phyloP scores from a whole-genome alignment of 805 yeast genomes.

The Candida berthetii region DNA sequence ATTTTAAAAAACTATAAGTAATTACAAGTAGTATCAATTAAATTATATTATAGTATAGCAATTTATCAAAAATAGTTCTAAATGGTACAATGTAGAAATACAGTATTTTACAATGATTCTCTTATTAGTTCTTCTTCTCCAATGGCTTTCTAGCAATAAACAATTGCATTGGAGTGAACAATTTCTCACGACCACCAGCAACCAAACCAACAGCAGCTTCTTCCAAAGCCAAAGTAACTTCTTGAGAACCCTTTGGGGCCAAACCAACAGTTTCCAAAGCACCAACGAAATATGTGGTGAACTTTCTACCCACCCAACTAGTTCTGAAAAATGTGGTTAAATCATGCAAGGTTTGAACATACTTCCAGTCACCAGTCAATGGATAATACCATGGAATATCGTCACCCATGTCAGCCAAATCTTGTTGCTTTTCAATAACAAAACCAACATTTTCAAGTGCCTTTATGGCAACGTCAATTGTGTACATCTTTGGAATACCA shows the following conservation, averaged over 20 bases:
- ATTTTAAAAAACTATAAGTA: too few relatives aligned
- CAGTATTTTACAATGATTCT: too few relatives aligned
- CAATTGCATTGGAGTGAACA: conserved; percentile 98
- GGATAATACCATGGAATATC: conserved; percentile 98
- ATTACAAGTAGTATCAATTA: too few relatives aligned
- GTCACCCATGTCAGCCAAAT: conserved; percentile 78
- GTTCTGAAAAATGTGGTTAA: conserved; percentile 84
- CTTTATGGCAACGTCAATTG: conserved; percentile 74
- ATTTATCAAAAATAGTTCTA: too few relatives aligned
- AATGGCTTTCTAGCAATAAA: conserved; percentile 83
- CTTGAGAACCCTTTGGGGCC: conserved; percentile 88
- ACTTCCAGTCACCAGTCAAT: conserved; percentile 88
- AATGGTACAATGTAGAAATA: too few relatives aligned
- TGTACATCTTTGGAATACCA: conserved; percentile 97
- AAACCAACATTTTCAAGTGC: conserved; percentile 88
- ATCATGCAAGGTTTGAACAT: conserved; percentile 75
- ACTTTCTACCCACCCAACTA: conserved; percentile 74
- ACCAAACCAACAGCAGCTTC: conserved; percentile 96
- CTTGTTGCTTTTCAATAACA: conserved; percentile 66
- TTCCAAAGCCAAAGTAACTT: conserved; percentile 90
- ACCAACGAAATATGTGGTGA: conserved; percentile 78
- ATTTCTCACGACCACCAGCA: conserved; percentile 82
- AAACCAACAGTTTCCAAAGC: conserved; percentile 78
- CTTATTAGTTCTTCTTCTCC: conserved; percentile 7
- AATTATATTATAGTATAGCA: too few relatives aligned